These are phyloP conservation scores for Alternaria brassicae DNA, from an alignment of 2,329 filamentous ascomycete species.

Conservation along the genomic window DNA sequence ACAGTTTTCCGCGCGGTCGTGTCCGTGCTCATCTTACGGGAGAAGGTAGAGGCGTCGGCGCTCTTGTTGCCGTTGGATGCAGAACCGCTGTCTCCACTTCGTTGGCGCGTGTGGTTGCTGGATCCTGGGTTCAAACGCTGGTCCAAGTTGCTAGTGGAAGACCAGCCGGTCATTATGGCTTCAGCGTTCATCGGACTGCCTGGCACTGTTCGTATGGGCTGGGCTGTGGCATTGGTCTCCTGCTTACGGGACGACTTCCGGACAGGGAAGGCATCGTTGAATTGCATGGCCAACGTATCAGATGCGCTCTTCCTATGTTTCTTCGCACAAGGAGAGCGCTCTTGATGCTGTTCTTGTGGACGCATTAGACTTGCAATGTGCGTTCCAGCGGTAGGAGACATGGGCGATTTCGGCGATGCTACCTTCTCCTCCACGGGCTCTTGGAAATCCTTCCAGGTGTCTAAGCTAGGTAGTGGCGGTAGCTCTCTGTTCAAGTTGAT, in stretches of 20 bases:
- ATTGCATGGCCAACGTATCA: slow-evolving; percentile 37
- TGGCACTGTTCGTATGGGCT: slow-evolving; percentile 20
- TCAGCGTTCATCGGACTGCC: slow-evolving; percentile 13
- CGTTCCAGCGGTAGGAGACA: slow-evolving; percentile 29
- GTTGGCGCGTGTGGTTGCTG: slow-evolving; percentile 26
- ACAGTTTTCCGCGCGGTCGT: slow-evolving; percentile 12
- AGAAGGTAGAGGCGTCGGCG: slow-evolving; percentile 41
- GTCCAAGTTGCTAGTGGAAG: slow-evolving; percentile 31
- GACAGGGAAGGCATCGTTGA: slow-evolving; percentile 26
- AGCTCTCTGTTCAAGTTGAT: slow-evolving; percentile 58
- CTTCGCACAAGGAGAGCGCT: slow-evolving; percentile 37
- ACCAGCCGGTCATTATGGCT: slow-evolving; percentile 37
- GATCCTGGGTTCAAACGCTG: slow-evolving; percentile 22
- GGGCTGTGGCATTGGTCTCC: slow-evolving; percentile 14
- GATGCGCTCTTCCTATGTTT: slow-evolving; percentile 41
- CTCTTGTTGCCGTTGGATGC: slow-evolving; percentile 34
- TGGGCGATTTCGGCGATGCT: slow-evolving; percentile 26
- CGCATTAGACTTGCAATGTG: slow-evolving; percentile 49
- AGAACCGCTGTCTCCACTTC: slow-evolving; percentile 21
- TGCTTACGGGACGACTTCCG: slow-evolving; percentile 26
- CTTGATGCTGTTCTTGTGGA: slow-evolving; percentile 36
- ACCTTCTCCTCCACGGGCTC: slow-evolving; percentile 22
- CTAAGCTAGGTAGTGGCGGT: slow-evolving; percentile 56
- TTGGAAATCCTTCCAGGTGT: slow-evolving; percentile 46
- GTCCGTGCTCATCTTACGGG: slow-evolving; percentile 44